Conservation (phyloP, 805 yeast species). For the Ogataea methanolica region DNA sequence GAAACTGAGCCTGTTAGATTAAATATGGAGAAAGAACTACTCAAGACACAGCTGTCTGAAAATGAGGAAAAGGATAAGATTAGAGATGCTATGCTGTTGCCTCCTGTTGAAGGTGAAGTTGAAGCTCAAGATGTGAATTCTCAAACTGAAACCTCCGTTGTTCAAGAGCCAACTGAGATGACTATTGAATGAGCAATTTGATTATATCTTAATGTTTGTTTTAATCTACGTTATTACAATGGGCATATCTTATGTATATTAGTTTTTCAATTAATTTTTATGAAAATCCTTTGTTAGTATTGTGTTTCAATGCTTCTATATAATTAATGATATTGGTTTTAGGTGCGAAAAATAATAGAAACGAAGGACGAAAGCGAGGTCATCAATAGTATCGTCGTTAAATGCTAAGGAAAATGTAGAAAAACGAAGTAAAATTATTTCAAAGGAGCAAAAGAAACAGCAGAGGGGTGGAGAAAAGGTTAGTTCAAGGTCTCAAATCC, state of each 20-base stretch:
- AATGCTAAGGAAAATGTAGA: too few species aligned
- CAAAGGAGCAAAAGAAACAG: background rate
- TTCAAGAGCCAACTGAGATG: background rate
- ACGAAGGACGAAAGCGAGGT: background rate
- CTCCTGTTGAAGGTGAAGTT: slow-evolving; percentile 13
- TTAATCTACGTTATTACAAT: background rate
- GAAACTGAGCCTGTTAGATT: slow-evolving; percentile 43
- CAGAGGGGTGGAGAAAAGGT: background rate
- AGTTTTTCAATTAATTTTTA: background rate
- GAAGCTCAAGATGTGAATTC: slow-evolving; percentile 7
- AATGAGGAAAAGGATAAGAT: slow-evolving; percentile 29
- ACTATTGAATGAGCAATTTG: background rate
- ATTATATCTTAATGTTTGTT: background rate
- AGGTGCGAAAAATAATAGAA: background rate
- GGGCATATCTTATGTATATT: background rate
- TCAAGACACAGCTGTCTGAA: slow-evolving; percentile 25
- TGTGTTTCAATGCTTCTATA: background rate
- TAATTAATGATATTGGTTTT: background rate
- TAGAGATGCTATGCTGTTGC: slow-evolving; percentile 24
- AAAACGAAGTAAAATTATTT: background rate
- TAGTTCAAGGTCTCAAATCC: slow-evolving; percentile 37
- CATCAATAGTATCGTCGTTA: too few species aligned
- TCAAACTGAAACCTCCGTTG: background rate
- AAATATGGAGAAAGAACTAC: slow-evolving; percentile 35
- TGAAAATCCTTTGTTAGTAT: background rate